Evolutionary conservation across 208 protist genomes (phyloP).

Genomic region (Willaertia magna): DNA sequence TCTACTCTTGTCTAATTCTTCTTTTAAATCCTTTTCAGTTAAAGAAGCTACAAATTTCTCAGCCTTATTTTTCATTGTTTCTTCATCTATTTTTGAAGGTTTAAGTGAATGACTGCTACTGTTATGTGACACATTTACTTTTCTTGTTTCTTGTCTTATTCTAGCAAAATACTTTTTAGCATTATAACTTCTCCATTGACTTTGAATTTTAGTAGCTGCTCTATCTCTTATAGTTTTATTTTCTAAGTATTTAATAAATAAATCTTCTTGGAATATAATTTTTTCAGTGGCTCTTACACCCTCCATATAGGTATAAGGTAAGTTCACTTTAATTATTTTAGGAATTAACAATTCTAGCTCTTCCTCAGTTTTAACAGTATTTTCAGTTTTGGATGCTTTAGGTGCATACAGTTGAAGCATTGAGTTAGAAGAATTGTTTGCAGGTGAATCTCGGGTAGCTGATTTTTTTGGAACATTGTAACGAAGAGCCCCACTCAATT

Average conservation of each 20-base stretch:
- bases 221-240: background rate
- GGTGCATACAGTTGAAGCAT: too few species aligned
- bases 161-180: background rate
- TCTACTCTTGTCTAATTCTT: background rate
- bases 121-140: background rate
- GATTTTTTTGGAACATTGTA: background rate
- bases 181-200: background rate
- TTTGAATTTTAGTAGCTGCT: slow-evolving; percentile 4
- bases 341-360: too few species aligned
- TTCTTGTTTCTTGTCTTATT: background rate
- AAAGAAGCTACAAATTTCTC: background rate
- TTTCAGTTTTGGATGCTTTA: too few species aligned
- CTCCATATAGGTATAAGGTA: background rate
- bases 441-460: background rate
- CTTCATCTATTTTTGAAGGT: background rate
- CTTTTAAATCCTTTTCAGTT: background rate
- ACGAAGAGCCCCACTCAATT: background rate
- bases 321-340: background rate
- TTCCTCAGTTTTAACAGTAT: too few species aligned
- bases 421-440: background rate
- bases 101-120: background rate
- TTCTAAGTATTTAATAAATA: background rate
- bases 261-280: background rate
- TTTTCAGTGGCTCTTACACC: background rate
- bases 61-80: too few species aligned